Evolutionary conservation across 2,329 filamentous ascomycete genomes (phyloP).

Genomic region (Ophiostoma sp.): DNA sequence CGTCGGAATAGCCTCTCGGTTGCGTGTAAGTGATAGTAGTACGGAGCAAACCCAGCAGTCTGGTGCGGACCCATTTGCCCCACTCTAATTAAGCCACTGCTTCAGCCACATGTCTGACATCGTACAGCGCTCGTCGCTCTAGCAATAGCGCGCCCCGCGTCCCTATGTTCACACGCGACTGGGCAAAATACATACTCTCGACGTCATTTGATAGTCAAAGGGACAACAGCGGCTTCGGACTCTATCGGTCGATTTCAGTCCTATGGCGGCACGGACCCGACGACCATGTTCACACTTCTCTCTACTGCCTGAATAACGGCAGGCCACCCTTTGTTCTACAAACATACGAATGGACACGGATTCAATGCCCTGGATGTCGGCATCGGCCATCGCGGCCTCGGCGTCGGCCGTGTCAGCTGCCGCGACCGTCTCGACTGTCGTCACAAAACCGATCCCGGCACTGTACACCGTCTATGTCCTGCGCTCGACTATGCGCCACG

Average conservation of each 20-base stretch:
- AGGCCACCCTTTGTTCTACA: background rate
- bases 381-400: background rate
- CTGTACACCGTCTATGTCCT: constrained; percentile 93
- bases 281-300: background rate
- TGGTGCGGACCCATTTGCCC: background rate
- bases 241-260: background rate
- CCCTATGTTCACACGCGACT: background rate
- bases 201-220: background rate
- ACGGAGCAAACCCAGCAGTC: background rate
- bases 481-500: constrained; percentile 68
- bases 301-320: constrained; percentile 5
- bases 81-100: background rate
- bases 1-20: too few species aligned
- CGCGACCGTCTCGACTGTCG: constrained; percentile 35
- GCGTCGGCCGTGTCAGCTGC: background rate
- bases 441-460: constrained; percentile 64
- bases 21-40: too few species aligned
- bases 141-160: background rate
- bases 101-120: background rate
- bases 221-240: background rate
- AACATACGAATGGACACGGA: background rate
- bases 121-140: background rate
- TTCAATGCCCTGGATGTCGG: background rate
- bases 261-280: constrained; percentile 2
- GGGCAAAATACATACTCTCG: background rate